These are phyloP conservation scores for Colletotrichum melonis DNA, from an alignment of 2,329 filamentous ascomycete genomes.

Conservation along the genomic window DNA sequence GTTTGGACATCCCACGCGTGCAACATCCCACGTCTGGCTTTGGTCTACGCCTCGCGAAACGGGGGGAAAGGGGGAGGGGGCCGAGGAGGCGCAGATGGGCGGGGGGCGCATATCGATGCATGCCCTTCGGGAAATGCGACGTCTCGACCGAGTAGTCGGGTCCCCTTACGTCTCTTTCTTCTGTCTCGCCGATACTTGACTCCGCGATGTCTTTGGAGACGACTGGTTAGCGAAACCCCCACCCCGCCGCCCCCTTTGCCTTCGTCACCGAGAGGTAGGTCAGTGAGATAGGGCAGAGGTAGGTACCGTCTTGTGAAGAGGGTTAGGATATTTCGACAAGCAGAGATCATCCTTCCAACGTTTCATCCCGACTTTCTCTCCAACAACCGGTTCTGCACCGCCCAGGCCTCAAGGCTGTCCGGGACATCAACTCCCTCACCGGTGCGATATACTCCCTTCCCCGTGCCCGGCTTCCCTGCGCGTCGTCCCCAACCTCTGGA, in stretches of 20 bases:
- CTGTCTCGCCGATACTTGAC: not conserved
- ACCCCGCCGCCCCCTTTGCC: not conserved
- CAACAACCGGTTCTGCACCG: not conserved
- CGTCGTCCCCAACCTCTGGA: conserved; percentile 20
- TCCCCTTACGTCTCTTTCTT: not conserved
- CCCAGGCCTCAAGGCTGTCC: not conserved
- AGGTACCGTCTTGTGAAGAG: not conserved
- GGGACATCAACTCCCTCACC: not conserved
- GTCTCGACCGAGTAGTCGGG: conserved; percentile 5
- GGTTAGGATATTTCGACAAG: conserved; percentile 22
- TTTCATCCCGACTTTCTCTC: conserved; percentile 22
- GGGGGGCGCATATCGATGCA: not conserved
- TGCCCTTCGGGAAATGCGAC: not conserved
- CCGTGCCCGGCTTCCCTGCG: not conserved
- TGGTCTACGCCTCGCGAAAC: not conserved
- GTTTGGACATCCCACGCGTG: not conserved
- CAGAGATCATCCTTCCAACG: conserved; percentile 20
- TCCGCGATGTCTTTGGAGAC: not conserved
- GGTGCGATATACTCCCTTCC: not conserved
- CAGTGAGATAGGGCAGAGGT: not conserved
- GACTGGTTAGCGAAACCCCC: not conserved
- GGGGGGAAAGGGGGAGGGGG: not conserved
- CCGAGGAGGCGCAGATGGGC: not conserved
- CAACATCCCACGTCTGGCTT: conserved; percentile 4
- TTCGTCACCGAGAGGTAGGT: not conserved